These are phyloP conservation scores for Boehmeria nivea DNA, from an alignment of 306 rosid genomes.

Conservation along the genomic window DNA sequence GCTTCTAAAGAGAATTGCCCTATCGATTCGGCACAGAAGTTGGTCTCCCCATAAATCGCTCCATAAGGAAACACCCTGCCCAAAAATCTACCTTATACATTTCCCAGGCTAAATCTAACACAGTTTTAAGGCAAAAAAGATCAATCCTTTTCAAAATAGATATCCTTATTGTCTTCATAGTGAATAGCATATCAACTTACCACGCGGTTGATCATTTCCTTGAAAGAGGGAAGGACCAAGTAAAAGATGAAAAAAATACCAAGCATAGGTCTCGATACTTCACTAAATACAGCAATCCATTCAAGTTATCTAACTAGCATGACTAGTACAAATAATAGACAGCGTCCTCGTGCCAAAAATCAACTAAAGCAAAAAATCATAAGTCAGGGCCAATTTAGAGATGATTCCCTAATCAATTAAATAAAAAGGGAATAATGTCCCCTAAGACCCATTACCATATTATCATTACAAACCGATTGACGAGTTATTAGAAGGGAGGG, in stretches of 20 bases:
- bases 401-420: conserved; percentile 13
- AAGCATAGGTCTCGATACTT: neutral
- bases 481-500: neutral
- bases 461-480: conserved; percentile 9
- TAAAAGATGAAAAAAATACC: neutral
- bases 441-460: neutral
- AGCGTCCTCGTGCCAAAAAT: conserved; percentile 14
- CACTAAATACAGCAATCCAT: conserved; percentile 2
- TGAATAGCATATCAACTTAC: neutral
- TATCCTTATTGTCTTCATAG: neutral
- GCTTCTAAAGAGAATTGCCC: too few species aligned
- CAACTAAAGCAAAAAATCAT: conserved; percentile 7
- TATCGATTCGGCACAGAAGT: too few species aligned
- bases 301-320: neutral
- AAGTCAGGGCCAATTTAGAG: conserved; percentile 3
- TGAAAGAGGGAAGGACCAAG: neutral
- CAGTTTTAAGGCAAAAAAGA: too few species aligned
- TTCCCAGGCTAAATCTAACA: too few species aligned
- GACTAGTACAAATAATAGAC: neutral
- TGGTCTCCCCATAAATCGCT: too few species aligned
- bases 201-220: neutral
- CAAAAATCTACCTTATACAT: too few species aligned
- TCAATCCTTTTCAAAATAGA: neutral
- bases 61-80: too few species aligned
- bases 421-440: conserved; percentile 1